Evolutionary conservation across 768 basidiomycete species (phyloP).

Genomic region (Pleurotus salmoneostramineus): DNA sequence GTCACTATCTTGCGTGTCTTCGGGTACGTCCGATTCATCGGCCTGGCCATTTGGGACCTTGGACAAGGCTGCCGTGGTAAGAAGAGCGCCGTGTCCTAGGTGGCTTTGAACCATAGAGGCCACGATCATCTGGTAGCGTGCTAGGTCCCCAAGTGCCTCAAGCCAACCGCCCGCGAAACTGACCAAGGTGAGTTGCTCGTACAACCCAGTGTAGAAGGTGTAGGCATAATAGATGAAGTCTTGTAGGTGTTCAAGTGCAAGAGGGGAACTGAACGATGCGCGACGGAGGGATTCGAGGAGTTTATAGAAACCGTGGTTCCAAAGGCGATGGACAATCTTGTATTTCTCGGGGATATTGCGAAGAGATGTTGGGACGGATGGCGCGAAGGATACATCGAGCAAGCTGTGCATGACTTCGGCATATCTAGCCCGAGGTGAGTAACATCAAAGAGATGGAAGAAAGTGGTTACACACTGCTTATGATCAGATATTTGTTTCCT

Average conservation of each 20-base stretch:
- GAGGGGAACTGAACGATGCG: conserved; percentile 62
- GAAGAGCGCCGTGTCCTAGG: conserved; percentile 32
- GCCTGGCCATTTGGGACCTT: conserved; percentile 32
- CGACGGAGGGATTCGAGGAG: conserved; percentile 88
- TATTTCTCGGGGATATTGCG: conserved; percentile 91
- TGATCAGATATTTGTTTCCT: conserved; percentile 70
- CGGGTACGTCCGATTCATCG: conserved; percentile 14
- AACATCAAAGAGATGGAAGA: conserved; percentile 9
- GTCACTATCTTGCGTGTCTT: conserved; percentile 10
- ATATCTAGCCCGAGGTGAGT: conserved; percentile 47
- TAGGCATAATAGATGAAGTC: conserved; percentile 97
- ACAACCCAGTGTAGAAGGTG: conserved; percentile 84
- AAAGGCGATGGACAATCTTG: conserved; percentile 91
- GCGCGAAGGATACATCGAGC: conserved; percentile 79
- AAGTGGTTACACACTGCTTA: conserved; percentile 62
- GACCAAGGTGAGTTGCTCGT: conserved; percentile 73
- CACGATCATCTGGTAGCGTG: conserved; percentile 94
- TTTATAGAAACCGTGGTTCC: conserved; percentile 89
- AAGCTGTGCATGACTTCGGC: conserved; percentile 90
- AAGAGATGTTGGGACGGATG: conserved; percentile 82
- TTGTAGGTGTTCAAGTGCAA: conserved; percentile 87
- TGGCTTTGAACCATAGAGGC: conserved; percentile 72
- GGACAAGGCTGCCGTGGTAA: conserved; percentile 57
- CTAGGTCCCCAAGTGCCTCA: conserved; percentile 94
- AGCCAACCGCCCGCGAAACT: conserved; percentile 85